Conservation (phyloP, 2,329 filamentous ascomycete genomes). For the Huntiella abstrusa region DNA sequence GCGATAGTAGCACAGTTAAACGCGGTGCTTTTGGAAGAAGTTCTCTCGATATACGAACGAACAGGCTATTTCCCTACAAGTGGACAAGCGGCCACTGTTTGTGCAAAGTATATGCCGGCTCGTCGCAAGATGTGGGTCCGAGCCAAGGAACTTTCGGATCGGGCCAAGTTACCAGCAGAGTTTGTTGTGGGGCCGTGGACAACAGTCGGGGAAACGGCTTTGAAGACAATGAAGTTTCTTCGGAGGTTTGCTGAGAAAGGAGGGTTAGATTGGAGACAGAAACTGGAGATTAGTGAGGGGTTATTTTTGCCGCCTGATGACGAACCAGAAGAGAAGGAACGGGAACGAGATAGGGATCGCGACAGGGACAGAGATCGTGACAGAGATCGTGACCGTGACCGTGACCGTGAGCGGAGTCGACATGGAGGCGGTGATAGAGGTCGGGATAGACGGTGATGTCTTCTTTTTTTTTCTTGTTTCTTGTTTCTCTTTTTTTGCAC, state of each 20-base stretch:
- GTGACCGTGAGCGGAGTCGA: not conserved
- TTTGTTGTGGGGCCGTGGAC: constrained; percentile 23
- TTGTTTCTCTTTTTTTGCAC: not conserved
- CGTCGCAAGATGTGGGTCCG: constrained; percentile 8
- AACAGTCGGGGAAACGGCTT: constrained; percentile 25
- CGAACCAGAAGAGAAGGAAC: not conserved
- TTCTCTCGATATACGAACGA: constrained; percentile 20
- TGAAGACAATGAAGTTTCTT: constrained; percentile 22
- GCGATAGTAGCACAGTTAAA: constrained; percentile 26
- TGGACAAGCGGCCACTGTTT: too few species aligned
- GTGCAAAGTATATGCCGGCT: too few species aligned
- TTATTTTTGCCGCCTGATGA: not conserved
- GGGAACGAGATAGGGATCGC: not conserved
- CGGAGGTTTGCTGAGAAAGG: constrained; percentile 26
- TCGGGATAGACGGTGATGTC: not conserved
- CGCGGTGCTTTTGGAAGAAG: constrained; percentile 26
- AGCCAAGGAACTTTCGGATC: constrained; percentile 17
- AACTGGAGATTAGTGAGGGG: constrained; percentile 21
- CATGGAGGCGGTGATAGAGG: not conserved
- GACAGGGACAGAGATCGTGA: not conserved
- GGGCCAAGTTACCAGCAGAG: not conserved
- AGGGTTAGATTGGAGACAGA: constrained; percentile 26
- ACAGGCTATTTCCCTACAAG: not conserved
- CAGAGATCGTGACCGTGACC: not conserved
- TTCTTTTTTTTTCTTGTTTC: not conserved